Conservation (phyloP, 805 yeast species). For the Ogataea methanolica region DNA sequence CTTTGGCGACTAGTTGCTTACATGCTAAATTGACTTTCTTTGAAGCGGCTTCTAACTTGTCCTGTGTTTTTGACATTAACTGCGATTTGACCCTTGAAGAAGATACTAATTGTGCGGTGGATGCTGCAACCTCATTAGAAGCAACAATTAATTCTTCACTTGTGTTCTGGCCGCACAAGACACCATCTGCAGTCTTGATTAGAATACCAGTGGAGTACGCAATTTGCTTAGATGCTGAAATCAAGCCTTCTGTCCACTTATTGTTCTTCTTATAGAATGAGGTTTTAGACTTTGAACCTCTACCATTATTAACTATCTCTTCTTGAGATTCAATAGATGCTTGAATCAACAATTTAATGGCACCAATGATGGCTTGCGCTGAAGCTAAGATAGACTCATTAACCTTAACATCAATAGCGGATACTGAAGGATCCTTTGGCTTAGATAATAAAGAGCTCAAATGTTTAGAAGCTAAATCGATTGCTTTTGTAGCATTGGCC, state of each 20-base stretch:
- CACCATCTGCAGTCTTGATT: slow-evolving; percentile 84
- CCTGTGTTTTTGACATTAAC: slow-evolving; percentile 72
- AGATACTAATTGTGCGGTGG: slow-evolving; percentile 89
- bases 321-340: slow-evolving; percentile 78
- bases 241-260: slow-evolving; percentile 91
- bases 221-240: slow-evolving; percentile 84
- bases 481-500: slow-evolving; percentile 66
- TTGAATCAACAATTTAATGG: slow-evolving; percentile 64
- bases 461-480: slow-evolving; percentile 59
- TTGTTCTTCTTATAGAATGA: slow-evolving; percentile 83
- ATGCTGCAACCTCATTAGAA: slow-evolving; percentile 86
- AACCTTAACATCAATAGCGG: slow-evolving; percentile 58
- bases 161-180: slow-evolving; percentile 51
- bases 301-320: slow-evolving; percentile 64
- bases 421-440: slow-evolving; percentile 46
- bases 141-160: slow-evolving; percentile 87
- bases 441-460: slow-evolving; percentile 47
- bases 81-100: slow-evolving; percentile 85
- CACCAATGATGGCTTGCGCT: slow-evolving; percentile 75
- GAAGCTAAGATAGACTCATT: slow-evolving; percentile 74
- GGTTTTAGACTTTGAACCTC: slow-evolving; percentile 59
- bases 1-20: slow-evolving; percentile 63
- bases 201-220: slow-evolving; percentile 79
- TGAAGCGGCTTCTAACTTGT: slow-evolving; percentile 62
- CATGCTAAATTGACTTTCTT: slow-evolving; percentile 73